phyloP scores from a whole-genome alignment of 1,139 yeast genomes.

The Taiozyma onychis region DNA sequence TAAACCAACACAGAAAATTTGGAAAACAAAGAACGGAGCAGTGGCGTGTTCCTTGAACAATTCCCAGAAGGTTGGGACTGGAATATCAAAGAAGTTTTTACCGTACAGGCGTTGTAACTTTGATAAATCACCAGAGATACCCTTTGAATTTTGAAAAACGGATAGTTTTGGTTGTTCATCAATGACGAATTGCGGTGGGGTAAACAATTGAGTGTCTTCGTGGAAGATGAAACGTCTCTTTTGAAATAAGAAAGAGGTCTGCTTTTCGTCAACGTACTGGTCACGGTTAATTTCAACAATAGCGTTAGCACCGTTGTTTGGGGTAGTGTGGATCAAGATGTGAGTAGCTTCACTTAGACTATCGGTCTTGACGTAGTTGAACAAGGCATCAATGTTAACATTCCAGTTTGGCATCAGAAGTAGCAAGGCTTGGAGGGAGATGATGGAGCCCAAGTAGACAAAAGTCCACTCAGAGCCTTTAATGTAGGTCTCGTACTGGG shows the following conservation, averaged over 20 bases:
- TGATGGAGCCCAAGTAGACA: slow-evolving; percentile 70
- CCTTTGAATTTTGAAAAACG: slow-evolving; percentile 55
- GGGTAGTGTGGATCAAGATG: slow-evolving; percentile 73
- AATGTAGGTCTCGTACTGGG: slow-evolving; percentile 74
- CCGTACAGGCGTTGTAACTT: slow-evolving; percentile 65
- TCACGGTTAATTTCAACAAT: slow-evolving; percentile 63
- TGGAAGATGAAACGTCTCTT: slow-evolving; percentile 85
- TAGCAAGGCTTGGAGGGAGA: slow-evolving; percentile 68
- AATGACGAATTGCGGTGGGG: slow-evolving; percentile 77
- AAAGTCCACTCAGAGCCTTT: slow-evolving; percentile 80
- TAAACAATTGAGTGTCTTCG: slow-evolving; percentile 45
- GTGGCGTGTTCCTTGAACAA: slow-evolving; percentile 96
- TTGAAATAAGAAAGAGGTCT: slow-evolving; percentile 77
- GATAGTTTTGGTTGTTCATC: slow-evolving; percentile 58
- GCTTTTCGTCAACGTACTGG: slow-evolving; percentile 54
- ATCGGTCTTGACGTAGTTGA: slow-evolving; percentile 56
- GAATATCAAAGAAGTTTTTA: slow-evolving; percentile 83
- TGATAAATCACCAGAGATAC: slow-evolving; percentile 57
- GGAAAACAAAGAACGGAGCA: slow-evolving; percentile 97
- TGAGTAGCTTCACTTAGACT: slow-evolving; percentile 59
- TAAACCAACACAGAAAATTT: slow-evolving; percentile 88
- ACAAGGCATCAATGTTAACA: slow-evolving; percentile 60
- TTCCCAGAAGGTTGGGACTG: slow-evolving; percentile 86
- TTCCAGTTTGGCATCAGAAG: slow-evolving; percentile 98
- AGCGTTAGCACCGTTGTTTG: slow-evolving; percentile 83